phyloP scores from a whole-genome alignment of 2,329 filamentous ascomycete genomes.

The Alternaria dauci region DNA sequence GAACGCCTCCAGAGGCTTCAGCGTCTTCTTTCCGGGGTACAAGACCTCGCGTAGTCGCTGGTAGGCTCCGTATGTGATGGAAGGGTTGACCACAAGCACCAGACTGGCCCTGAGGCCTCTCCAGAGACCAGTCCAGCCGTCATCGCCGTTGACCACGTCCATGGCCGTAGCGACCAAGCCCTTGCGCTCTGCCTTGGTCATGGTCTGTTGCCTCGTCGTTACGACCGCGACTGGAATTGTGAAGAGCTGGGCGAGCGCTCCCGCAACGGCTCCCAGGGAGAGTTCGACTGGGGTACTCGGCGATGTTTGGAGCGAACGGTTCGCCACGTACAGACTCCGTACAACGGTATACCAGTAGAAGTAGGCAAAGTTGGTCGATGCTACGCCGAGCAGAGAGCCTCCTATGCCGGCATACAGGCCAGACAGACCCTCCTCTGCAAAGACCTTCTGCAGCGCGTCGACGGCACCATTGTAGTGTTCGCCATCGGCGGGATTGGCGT shows the following conservation, averaged over 20 bases:
- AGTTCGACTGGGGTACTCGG: conserved; percentile 86
- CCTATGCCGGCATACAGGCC: conserved; percentile 91
- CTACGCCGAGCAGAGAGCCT: conserved; percentile 87
- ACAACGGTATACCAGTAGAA: conserved; percentile 99
- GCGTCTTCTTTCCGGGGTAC: conserved; percentile 77
- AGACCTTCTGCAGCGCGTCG: conserved; percentile 87
- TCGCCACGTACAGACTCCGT: conserved; percentile 76
- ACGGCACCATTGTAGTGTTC: conserved; percentile 85
- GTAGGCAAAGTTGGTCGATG: conserved; percentile 98
- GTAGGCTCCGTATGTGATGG: conserved; percentile 97
- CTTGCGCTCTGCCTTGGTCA: conserved; percentile 82
- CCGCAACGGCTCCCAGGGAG: conserved; percentile 83
- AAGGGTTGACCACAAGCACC: conserved; percentile 93
- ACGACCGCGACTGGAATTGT: conserved; percentile 96
- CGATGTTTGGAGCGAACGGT: conserved; percentile 64
- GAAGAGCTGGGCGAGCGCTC: conserved; percentile 91
- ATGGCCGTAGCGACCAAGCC: conserved; percentile 85
- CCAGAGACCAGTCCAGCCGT: conserved; percentile 90
- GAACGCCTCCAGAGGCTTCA: conserved; percentile 90
- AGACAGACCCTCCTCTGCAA: conserved; percentile 77
- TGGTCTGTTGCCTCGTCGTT: conserved; percentile 95
- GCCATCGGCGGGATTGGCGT: conserved; percentile 58
- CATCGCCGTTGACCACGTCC: conserved; percentile 89
- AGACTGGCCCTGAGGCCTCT: conserved; percentile 94
- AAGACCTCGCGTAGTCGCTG: conserved; percentile 81